Percentiles rank a stretch among this genome's conserved stretches.
Conservation (phyloP, 2,329 filamentous ascomycete genomes). For the Rutstroemia sp. region DNA sequence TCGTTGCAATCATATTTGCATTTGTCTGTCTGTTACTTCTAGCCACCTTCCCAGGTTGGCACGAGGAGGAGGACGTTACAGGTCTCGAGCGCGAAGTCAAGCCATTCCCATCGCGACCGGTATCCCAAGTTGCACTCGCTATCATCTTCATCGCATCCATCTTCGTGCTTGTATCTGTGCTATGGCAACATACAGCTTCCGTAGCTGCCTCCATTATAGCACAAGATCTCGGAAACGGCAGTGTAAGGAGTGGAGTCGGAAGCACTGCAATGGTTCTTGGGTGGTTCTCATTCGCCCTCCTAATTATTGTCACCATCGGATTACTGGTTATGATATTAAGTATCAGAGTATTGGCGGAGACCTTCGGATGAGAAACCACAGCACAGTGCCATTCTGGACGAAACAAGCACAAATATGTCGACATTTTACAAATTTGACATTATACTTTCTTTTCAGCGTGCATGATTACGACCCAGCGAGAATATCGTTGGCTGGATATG, state of each 20-base stretch:
- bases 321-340: conserved; percentile 94
- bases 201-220: conserved; percentile 91
- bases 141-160: conserved; percentile 78
- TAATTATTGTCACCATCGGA: conserved; percentile 94
- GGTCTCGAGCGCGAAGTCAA: conserved; percentile 87
- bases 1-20: conserved; percentile 95
- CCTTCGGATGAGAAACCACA: conserved; percentile 21
- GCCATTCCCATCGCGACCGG: conserved; percentile 84
- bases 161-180: conserved; percentile 64
- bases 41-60: conserved; percentile 95
- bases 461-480: conserved; percentile 2
- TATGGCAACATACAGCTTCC: conserved; percentile 93
- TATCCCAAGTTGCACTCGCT: conserved; percentile 86
- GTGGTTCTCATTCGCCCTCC: conserved; percentile 90
- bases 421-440: neutral
- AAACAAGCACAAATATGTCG: neutral
- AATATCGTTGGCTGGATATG: conserved; percentile 4
- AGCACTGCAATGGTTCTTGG: conserved; percentile 93
- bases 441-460: conserved; percentile 7
- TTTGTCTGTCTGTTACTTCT: conserved; percentile 93
- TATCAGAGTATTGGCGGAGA: conserved; percentile 68
- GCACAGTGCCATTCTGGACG: neutral
- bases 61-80: conserved; percentile 75
- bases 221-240: conserved; percentile 86
- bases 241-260: conserved; percentile 80